These are phyloP conservation scores for Tricholoma bakamatsutake DNA, from an alignment of 768 basidiomycete species.

Conservation along the genomic window DNA sequence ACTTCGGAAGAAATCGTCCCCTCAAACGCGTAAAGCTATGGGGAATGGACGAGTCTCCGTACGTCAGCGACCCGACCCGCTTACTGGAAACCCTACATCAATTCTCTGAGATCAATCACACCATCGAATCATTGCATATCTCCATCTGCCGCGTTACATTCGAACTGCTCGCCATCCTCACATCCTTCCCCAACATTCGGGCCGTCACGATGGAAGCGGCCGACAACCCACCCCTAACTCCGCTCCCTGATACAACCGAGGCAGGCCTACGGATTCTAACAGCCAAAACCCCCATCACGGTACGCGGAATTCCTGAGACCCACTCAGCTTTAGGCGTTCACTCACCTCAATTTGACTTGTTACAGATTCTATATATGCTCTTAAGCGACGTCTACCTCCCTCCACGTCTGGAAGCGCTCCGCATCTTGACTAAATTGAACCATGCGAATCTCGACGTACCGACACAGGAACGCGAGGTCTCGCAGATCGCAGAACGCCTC, in stretches of 20 bases:
- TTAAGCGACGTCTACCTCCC: slow-evolving; percentile 17
- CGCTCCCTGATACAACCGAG: not conserved
- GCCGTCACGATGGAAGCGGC: slow-evolving; percentile 6
- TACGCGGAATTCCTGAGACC: not conserved
- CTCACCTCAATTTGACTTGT: not conserved
- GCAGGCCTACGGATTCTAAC: not conserved
- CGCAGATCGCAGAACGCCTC: slow-evolving; percentile 17
- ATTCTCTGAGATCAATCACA: slow-evolving; percentile 13
- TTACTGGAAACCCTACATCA: slow-evolving; percentile 13
- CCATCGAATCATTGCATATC: slow-evolving; percentile 16
- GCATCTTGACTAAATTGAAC: slow-evolving; percentile 18
- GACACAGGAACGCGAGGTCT: slow-evolving; percentile 20
- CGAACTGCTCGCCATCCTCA: slow-evolving; percentile 9
- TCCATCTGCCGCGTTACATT: slow-evolving; percentile 16
- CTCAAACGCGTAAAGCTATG: slow-evolving; percentile 20
- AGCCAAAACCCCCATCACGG: slow-evolving; percentile 5
- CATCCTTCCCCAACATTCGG: slow-evolving; percentile 6
- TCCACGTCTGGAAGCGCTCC: slow-evolving; percentile 12
- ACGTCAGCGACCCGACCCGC: slow-evolving; percentile 16
- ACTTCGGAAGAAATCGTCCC: slow-evolving; percentile 16
- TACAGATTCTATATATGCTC: slow-evolving; percentile 16
- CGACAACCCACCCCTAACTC: slow-evolving; percentile 5
- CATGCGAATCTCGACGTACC: slow-evolving; percentile 15
- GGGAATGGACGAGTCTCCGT: slow-evolving; percentile 23
- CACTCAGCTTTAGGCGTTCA: no score